Conservation (phyloP, 2,329 filamentous ascomycete genomes). For the Shiraia bambusicola region DNA sequence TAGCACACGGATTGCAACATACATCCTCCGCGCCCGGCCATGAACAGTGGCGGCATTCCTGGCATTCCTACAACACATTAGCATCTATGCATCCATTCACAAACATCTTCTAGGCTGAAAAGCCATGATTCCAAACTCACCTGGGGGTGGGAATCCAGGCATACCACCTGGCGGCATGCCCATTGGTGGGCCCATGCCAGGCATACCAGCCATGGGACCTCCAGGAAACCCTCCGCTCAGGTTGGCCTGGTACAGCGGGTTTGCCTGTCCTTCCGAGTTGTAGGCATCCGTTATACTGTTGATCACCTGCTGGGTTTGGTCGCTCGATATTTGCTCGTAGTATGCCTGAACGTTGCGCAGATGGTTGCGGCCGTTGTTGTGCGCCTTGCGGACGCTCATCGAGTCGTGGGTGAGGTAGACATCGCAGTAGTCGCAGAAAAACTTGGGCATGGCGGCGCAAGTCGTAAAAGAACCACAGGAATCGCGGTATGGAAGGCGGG, state of each 20-base stretch:
- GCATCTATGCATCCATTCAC: neutral
- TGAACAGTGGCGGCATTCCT: constrained; percentile 44
- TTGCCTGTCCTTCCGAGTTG: constrained; percentile 88
- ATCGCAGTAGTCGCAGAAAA: constrained; percentile 89
- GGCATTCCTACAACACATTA: constrained; percentile 30
- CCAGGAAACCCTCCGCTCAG: constrained; percentile 53
- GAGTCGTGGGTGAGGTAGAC: constrained; percentile 99
- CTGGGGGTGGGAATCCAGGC: constrained; percentile 23
- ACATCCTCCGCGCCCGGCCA: constrained; percentile 44
- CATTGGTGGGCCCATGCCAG: constrained; percentile 20
- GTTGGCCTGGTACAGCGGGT: constrained; percentile 69
- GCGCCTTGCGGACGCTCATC: constrained; percentile 98
- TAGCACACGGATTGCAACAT: constrained; percentile 22
- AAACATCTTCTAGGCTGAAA: neutral
- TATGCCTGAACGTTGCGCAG: constrained; percentile 97
- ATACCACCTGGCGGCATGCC: constrained; percentile 15
- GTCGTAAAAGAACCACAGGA: too few species aligned
- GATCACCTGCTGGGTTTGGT: constrained; percentile 97
- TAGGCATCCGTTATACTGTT: constrained; percentile 97
- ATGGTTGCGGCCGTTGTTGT: constrained; percentile 96
- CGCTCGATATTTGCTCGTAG: constrained; percentile 98
- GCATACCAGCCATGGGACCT: constrained; percentile 25
- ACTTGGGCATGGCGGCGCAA: constrained; percentile 25
- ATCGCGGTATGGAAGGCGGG: neutral
- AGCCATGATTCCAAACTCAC: constrained; percentile 4